Percentiles rank a stretch among this genome's conserved stretches.
phyloP scores from a whole-genome alignment of 768 basidiomycete species.

The Porphyrellus cyaneotinctus region DNA sequence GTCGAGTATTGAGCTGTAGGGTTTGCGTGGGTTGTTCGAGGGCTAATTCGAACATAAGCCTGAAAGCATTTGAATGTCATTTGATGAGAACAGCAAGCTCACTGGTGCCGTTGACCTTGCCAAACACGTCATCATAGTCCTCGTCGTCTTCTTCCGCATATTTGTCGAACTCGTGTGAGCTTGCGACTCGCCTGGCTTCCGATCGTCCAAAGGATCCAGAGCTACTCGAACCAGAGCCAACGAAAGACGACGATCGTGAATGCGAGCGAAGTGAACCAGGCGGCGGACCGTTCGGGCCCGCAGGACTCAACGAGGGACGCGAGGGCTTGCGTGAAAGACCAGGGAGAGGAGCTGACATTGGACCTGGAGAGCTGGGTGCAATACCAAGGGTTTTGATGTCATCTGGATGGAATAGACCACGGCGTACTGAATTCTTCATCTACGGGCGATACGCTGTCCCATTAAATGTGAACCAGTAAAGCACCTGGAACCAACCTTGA shows the following conservation, averaged over 20 bases:
- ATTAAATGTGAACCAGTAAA: neutral
- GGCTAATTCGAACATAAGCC: constrained; percentile 33
- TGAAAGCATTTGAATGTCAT: neutral
- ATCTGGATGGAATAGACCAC: constrained; percentile 82
- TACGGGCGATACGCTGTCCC: constrained; percentile 14
- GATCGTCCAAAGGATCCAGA: constrained; percentile 61
- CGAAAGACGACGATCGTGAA: constrained; percentile 57
- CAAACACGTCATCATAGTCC: constrained; percentile 95
- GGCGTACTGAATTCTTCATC: constrained; percentile 70
- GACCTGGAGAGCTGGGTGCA: constrained; percentile 46
- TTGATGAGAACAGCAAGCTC: constrained; percentile 28
- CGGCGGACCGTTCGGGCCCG: constrained; percentile 25
- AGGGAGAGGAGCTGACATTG: constrained; percentile 66
- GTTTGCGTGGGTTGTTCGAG: constrained; percentile 64
- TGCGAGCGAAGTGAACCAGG: constrained; percentile 40
- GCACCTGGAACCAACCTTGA: constrained; percentile 52
- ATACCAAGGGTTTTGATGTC: constrained; percentile 79
- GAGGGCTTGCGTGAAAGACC: constrained; percentile 49
- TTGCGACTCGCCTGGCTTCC: constrained; percentile 53
- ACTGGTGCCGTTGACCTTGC: constrained; percentile 66
- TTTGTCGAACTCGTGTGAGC: constrained; percentile 69
- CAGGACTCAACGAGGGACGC: constrained; percentile 50
- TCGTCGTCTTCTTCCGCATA: constrained; percentile 88
- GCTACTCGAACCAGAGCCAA: constrained; percentile 37
- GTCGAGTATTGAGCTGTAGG: constrained; percentile 76